Evolutionary conservation across 2,329 filamentous ascomycete species (phyloP), one percentile per base, ranked within the genome.

Genomic region (Verticillium alfalfae): DNA sequence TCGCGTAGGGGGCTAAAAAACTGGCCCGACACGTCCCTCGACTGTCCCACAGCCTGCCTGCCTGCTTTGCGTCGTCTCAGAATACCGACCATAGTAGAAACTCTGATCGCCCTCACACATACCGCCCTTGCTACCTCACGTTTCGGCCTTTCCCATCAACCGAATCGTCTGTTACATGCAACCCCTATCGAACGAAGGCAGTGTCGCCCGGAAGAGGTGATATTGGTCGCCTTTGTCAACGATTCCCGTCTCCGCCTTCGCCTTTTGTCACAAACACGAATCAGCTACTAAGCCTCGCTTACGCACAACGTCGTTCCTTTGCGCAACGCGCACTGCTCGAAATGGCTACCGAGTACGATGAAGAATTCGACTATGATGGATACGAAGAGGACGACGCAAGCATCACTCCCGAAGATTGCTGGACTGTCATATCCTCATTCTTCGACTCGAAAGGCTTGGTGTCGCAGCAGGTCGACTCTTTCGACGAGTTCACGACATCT

Each of bases 321-420:
- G 26, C 26, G 41, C 57, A 34, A 18, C 36, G 34, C 22, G 18
- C 13, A 34, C 31, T 18, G 15, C 36, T 41, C 71, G 75, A 59
- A 67, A 85, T 85, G 82, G 81, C 81, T 34, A 81, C 83, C 62
- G 81, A 83, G 63, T 84, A 86, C 75, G 83, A 84, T 61, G 79
- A 83, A 57, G 78, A 79, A 12, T 83, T 79, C 74, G 84, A 88
- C 65, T 91, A 92, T 72, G 88, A 89, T 64, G 85, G 87, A 66
- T 90, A 89, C 69, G 86, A 84, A 63, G 87, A 90, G 65, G 88
- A 86, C 39, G 85, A 88, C 65, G 79, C 83, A 63, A 81, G 81
- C 68, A 97, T 98, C 79, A 97, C 93, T 34, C 92, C 93, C 64
- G 95, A 98, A 80, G 96, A 99, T 78, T 97, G 93, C 81, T 99